A percentile compares a stretch with the other conserved stretches of the same genome.
These are phyloP conservation scores for Mallotus repandus DNA, from an alignment of 441 rosid genomes.

Conservation along the genomic window DNA sequence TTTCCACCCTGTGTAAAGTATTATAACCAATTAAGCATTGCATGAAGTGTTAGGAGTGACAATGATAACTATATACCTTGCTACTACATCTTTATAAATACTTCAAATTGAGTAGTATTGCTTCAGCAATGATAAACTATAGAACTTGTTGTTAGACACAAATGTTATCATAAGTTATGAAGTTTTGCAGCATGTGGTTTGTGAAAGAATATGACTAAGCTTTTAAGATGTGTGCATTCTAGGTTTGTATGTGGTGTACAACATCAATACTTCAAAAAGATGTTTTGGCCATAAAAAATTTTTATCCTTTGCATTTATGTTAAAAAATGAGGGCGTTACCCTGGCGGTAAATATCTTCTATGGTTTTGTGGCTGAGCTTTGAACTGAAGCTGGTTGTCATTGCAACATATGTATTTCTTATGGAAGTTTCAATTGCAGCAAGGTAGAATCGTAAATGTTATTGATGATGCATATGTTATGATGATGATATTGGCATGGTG, in stretches of 20 bases:
- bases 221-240: background rate
- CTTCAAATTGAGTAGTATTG: conserved; percentile 1
- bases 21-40: background rate
- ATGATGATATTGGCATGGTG: background rate
- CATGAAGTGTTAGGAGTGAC: background rate
- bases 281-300: no score
- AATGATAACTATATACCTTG: background rate
- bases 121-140: background rate
- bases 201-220: background rate
- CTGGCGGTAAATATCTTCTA: background rate
- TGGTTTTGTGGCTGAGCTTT: background rate
- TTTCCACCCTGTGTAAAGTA: background rate
- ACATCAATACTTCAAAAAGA: background rate
- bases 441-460: background rate
- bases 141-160: background rate
- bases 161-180: background rate
- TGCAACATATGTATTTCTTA: no score
- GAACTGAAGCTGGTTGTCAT: background rate
- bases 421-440: background rate
- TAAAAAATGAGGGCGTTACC: background rate
- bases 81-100: background rate
- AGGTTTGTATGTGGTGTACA: background rate
- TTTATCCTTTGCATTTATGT: no score
- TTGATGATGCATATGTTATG: background rate
- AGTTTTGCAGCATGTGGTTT: background rate